phyloP scores from a whole-genome alignment of 371 early-diverging fungal species.

The Lichtheimia ornata region DNA sequence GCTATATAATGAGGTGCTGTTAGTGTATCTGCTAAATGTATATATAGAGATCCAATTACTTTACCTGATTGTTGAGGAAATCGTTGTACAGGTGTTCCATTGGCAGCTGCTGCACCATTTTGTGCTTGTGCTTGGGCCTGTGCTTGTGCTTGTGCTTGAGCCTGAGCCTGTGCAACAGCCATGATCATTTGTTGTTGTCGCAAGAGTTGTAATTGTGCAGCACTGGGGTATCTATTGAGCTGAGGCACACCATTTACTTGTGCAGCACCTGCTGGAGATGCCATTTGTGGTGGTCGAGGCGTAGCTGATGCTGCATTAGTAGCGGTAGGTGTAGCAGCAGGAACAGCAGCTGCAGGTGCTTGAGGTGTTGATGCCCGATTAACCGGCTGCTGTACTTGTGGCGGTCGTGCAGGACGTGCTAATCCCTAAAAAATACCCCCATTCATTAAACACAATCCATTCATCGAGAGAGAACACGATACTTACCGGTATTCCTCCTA shows the following conservation, averaged over 20 bases:
- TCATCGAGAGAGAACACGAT: background rate
- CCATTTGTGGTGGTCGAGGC: background rate
- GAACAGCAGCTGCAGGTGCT: slow-evolving; percentile 2
- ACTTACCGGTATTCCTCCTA: slow-evolving; percentile 20
- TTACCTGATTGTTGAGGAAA: background rate
- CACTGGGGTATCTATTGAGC: slow-evolving; percentile 36
- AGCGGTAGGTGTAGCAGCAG: slow-evolving; percentile 11
- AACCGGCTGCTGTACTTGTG: slow-evolving; percentile 10
- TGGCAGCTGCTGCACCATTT: background rate
- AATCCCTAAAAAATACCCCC: slow-evolving; percentile 2
- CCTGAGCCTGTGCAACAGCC: slow-evolving; percentile 13
- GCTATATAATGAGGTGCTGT: no score
- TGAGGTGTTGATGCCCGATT: background rate
- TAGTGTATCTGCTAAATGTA: no score
- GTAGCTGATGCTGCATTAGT: background rate
- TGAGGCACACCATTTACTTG: slow-evolving; percentile 4
- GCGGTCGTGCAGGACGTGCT: slow-evolving; percentile 3
- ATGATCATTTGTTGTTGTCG: slow-evolving; percentile 30
- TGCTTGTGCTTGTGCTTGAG: slow-evolving; percentile 23
- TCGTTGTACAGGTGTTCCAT: background rate
- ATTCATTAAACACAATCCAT: background rate
- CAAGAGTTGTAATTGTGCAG: slow-evolving; percentile 46
- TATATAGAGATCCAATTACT: background rate
- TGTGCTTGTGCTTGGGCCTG: slow-evolving; percentile 19
- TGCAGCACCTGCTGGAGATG: slow-evolving; percentile 1